phyloP scores from a whole-genome alignment of 2,329 filamentous ascomycete genomes.

The Xylariaceae sp. region DNA sequence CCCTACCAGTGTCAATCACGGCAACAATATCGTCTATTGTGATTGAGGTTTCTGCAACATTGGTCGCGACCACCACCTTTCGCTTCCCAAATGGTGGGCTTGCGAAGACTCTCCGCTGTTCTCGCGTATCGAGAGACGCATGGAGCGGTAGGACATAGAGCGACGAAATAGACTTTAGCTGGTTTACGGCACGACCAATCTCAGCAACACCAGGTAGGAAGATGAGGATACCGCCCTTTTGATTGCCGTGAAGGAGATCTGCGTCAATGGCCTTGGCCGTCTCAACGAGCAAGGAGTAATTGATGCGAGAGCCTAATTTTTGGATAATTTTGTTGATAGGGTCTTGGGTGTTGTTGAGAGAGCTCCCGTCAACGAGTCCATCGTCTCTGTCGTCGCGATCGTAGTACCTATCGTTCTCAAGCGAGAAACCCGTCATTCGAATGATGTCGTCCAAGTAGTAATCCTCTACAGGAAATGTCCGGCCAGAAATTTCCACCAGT shows the following conservation, averaged over 20 bases:
- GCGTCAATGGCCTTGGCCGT: conserved; percentile 77
- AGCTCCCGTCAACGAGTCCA: conserved; percentile 38
- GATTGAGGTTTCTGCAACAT: conserved; percentile 96
- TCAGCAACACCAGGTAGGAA: conserved; percentile 91
- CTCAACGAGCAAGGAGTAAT: conserved; percentile 79
- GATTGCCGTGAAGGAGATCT: conserved; percentile 57
- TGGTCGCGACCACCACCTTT: conserved; percentile 91
- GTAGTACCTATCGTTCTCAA: conserved; percentile 27
- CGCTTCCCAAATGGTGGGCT: conserved; percentile 70
- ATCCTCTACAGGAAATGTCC: conserved; percentile 86
- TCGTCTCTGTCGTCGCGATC: conserved; percentile 32
- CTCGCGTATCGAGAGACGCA: conserved; percentile 80
- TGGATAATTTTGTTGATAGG: conserved; percentile 65
- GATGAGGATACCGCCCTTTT: conserved; percentile 85
- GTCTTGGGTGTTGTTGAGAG: conserved; percentile 37
- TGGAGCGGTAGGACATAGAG: conserved; percentile 83
- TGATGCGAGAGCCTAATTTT: conserved; percentile 74
- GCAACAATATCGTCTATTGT: conserved; percentile 97
- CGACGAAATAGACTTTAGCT: conserved; percentile 54
- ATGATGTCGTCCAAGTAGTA: conserved; percentile 87
- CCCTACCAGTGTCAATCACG: conserved; percentile 89
- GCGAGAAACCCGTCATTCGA: conserved; percentile 66
- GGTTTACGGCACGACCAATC: conserved; percentile 73
- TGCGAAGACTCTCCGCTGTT: conserved; percentile 83
- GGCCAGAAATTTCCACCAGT: conserved; percentile 76